Evolutionary conservation across 176 grass and related monocot species (phyloP).

Genomic region (Carex kokanica): DNA sequence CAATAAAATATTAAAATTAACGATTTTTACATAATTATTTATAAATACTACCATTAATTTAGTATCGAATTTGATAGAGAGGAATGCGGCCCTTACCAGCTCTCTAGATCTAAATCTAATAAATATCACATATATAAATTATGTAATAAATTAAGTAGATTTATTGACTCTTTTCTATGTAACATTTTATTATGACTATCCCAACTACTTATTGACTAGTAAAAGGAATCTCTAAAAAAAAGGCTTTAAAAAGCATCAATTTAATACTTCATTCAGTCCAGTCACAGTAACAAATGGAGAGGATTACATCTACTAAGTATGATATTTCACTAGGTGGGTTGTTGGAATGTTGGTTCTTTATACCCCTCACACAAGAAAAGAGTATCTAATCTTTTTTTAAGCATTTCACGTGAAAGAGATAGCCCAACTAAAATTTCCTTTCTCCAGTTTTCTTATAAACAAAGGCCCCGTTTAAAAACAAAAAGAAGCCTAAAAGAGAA

Average conservation of each 20-base stretch:
- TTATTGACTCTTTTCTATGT: too few relatives aligned
- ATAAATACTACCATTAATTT: not conserved
- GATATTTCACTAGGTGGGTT: not conserved
- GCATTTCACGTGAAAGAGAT: slow-evolving; percentile 20
- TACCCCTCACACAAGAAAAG: not conserved
- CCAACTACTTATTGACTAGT: not conserved
- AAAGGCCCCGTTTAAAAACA: slow-evolving; percentile 1
- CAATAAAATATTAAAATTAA: too few relatives aligned
- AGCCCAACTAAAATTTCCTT: not conserved
- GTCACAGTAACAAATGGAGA: not conserved
- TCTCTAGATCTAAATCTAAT: not conserved
- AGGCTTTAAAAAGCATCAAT: not conserved
- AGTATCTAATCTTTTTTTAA: not conserved
- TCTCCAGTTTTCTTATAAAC: not conserved
- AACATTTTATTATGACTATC: not conserved
- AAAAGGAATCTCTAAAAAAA: not conserved
- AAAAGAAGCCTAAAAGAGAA: not conserved
- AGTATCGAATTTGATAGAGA: not conserved
- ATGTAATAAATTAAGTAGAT: too few relatives aligned
- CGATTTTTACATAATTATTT: too few relatives aligned
- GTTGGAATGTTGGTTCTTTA: not conserved
- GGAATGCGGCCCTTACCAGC: too few relatives aligned
- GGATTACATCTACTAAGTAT: not conserved
- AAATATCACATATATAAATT: too few relatives aligned
- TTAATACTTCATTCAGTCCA: not conserved